A percentile compares a stretch with the other conserved stretches of the same genome.
These are phyloP conservation scores for Aspergillus novofumigatus DNA, from an alignment of 2,329 filamentous ascomycete species.

Conservation along the genomic window DNA sequence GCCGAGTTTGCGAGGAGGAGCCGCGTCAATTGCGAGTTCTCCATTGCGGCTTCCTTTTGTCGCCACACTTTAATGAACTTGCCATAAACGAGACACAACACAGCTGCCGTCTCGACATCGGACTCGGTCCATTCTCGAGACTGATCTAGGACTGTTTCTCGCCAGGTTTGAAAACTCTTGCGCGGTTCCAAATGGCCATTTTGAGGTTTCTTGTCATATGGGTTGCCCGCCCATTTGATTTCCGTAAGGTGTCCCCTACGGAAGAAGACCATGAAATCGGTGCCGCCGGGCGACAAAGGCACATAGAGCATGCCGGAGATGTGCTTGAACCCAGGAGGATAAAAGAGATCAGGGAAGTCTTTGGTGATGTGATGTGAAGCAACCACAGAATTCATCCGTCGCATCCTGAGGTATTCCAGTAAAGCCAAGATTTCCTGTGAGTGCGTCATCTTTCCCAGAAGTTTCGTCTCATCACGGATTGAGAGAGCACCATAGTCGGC, in stretches of 20 bases:
- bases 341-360: conserved; percentile 78
- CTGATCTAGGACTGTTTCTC: conserved; percentile 75
- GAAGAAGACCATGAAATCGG: conserved; percentile 89
- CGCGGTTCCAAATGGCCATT: conserved; percentile 72
- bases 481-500: conserved; percentile 83
- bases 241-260: conserved; percentile 72
- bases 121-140: conserved; percentile 86
- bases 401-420: conserved; percentile 77
- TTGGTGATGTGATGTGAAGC: conserved; percentile 70
- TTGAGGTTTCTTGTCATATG: conserved; percentile 61
- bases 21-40: conserved; percentile 75
- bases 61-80: conserved; percentile 91
- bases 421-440: conserved; percentile 80
- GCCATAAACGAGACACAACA: conserved; percentile 82
- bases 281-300: conserved; percentile 68
- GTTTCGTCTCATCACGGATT: conserved; percentile 83
- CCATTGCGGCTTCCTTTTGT: conserved; percentile 79
- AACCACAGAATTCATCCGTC: conserved; percentile 68
- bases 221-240: conserved; percentile 71
- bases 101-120: conserved; percentile 82
- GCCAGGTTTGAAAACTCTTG: conserved; percentile 75
- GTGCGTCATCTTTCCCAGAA: conserved; percentile 69
- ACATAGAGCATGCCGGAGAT: conserved; percentile 79
- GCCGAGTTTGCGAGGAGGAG: conserved; percentile 82
- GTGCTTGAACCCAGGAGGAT: conserved; percentile 71